These are phyloP conservation scores for Lenzites betulinus DNA, from an alignment of 768 basidiomycete species.

Conservation along the genomic window DNA sequence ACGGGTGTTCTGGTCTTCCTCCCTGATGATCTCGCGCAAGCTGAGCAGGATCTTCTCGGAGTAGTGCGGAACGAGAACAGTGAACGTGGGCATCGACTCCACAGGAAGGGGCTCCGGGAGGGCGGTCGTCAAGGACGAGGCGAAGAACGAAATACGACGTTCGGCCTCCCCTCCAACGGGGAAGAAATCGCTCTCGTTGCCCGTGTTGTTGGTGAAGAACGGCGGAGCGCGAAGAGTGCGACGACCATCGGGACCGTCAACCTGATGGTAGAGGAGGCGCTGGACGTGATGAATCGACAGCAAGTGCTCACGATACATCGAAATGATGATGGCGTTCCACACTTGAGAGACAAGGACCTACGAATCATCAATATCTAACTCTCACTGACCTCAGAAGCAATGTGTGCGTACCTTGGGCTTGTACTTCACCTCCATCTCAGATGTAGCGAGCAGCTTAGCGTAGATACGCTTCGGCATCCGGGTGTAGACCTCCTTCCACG, in stretches of 20 bases:
- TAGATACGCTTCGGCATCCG: slow-evolving; percentile 97
- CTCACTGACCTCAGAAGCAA: not conserved
- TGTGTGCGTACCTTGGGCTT: slow-evolving; percentile 80
- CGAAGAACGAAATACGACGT: slow-evolving; percentile 97
- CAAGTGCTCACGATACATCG: slow-evolving; percentile 99
- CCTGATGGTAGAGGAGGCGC: slow-evolving; percentile 95
- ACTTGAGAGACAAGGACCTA: slow-evolving; percentile 95
- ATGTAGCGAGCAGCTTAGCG: slow-evolving; percentile 93
- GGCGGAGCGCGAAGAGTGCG: slow-evolving; percentile 94
- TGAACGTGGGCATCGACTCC: slow-evolving; percentile 99
- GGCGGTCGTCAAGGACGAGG: slow-evolving; percentile 93
- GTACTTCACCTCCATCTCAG: slow-evolving; percentile 99
- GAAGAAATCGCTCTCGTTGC: slow-evolving; percentile 85
- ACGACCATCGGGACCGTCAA: slow-evolving; percentile 85
- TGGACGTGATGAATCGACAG: slow-evolving; percentile 98
- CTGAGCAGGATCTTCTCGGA: slow-evolving; percentile 98
- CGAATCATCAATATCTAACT: not conserved
- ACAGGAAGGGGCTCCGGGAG: slow-evolving; percentile 95
- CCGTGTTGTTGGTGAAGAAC: slow-evolving; percentile 94
- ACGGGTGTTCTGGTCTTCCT: slow-evolving; percentile 95
- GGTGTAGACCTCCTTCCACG: slow-evolving; percentile 97
- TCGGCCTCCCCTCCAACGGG: slow-evolving; percentile 94
- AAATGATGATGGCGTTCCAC: slow-evolving; percentile 99
- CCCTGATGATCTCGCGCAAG: slow-evolving; percentile 96
- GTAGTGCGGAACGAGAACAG: slow-evolving; percentile 98